Base-by-base conservation (phyloP, 2,329 filamentous ascomycete species). In the Venturia nashicola region DNA sequence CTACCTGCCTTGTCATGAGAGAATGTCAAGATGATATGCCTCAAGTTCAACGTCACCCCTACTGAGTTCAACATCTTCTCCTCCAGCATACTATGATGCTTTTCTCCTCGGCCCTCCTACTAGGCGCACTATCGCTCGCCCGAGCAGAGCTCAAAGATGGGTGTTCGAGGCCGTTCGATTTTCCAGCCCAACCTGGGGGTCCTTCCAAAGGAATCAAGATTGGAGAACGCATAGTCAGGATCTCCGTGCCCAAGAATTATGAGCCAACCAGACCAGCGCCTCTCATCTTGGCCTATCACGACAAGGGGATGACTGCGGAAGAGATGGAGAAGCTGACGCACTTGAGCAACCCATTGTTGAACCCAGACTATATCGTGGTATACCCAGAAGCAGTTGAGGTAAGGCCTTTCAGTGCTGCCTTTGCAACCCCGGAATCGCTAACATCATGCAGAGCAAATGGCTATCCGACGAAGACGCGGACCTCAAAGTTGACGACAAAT, bases 221-320 rank as follows among this genome's bases (percentile, higher is more conserved):
- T 34, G 61, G 61, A 40, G 32, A 63, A 12, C 61, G 61, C 61
- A 55, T 36, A 23, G 46, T 59, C 39, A 42, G 61, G n/a, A 59
- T 59, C 12, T 23, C 61, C 18, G 11, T 63, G 12, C 61, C 61
- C 34, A 57, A 55, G 32, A 59, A 59, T 32, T 63, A 63, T 46
- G 34, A 27, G 11, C 46, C 34, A 43, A 48, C 34, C 39, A 40
- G n/a, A 14, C 61, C 61, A n/a, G 61, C 61, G 16, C 61, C 61
- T 39, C 46, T 63, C 14, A 63, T 63, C 5, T 20, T 63, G 11
- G 61, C 61, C 2, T 57, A 59, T 32, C 61, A 63, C 39, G 61
- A 63, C 20, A 59, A 43, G n/a, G 51, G 51, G 20, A 63, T 63
- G 61, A 63, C 61, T 34, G 61, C 61, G 12, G 36, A 42, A 23